These are phyloP conservation scores for Candida labiduridarum DNA, from an alignment of 1,139 yeast species.

Conservation along the genomic window DNA sequence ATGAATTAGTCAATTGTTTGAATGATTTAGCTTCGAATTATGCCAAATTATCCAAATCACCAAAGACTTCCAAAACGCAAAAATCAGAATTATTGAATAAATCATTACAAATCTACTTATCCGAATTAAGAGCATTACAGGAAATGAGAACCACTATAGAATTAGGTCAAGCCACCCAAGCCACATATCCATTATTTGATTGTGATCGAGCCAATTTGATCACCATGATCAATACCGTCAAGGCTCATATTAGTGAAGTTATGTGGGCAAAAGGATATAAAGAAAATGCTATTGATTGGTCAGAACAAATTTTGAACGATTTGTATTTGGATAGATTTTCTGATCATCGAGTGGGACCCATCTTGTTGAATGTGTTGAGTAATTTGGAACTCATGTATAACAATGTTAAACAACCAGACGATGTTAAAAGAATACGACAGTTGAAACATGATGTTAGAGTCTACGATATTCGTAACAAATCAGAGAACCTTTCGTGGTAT, in stretches of 20 bases:
- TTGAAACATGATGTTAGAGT: slow-evolving; percentile 20
- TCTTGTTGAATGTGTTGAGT: slow-evolving; percentile 33
- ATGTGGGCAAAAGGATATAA: slow-evolving; percentile 61
- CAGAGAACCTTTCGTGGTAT: slow-evolving; percentile 36
- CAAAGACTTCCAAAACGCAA: slow-evolving; percentile 13
- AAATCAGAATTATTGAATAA: slow-evolving; percentile 22
- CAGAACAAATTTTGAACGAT: slow-evolving; percentile 53
- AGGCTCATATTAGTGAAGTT: slow-evolving; percentile 65
- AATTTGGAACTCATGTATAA: slow-evolving; percentile 39
- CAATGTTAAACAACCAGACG: slow-evolving; percentile 24
- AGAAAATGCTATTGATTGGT: slow-evolving; percentile 63
- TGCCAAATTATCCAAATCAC: slow-evolving; percentile 24
- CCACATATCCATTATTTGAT: slow-evolving; percentile 40
- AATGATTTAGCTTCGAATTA: slow-evolving; percentile 38
- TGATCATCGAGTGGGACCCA: slow-evolving; percentile 31
- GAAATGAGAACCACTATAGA: slow-evolving; percentile 23
- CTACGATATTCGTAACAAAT: slow-evolving; percentile 5
- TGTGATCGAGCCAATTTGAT: slow-evolving; percentile 34
- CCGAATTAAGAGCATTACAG: slow-evolving; percentile 35
- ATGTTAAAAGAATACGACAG: slow-evolving; percentile 31
- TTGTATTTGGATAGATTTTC: slow-evolving; percentile 35
- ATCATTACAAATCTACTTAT: slow-evolving; percentile 40
- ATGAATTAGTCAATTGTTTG: slow-evolving; percentile 38
- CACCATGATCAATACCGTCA: slow-evolving; percentile 38
- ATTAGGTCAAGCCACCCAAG: slow-evolving; percentile 26